Evolutionary conservation across 2,329 filamentous ascomycete genomes (phyloP).

Genomic region (Diaporthe sp.): DNA sequence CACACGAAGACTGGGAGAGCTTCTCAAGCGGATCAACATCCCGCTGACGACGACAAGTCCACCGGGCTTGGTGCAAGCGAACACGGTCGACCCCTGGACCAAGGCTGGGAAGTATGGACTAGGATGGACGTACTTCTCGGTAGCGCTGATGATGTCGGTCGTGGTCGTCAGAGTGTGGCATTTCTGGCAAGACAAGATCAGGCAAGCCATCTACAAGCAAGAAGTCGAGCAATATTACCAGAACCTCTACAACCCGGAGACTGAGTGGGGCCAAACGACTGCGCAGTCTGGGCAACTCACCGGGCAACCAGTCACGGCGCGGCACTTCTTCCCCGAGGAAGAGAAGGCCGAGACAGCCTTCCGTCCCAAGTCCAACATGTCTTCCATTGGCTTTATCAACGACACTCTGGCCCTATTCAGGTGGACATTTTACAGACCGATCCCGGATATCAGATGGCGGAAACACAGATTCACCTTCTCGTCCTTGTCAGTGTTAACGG

Average conservation of each 20-base stretch:
- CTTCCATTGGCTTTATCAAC: slow-evolving; percentile 81
- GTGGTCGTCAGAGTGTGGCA: slow-evolving; percentile 84
- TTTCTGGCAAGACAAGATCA: slow-evolving; percentile 93
- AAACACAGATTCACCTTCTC: slow-evolving; percentile 83
- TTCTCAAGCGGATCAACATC: slow-evolving; percentile 71
- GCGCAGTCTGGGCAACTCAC: slow-evolving; percentile 59
- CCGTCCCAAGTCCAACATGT: slow-evolving; percentile 79
- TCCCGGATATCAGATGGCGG: slow-evolving; percentile 79
- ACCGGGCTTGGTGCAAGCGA: slow-evolving; percentile 72
- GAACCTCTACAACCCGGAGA: slow-evolving; percentile 64
- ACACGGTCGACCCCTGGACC: slow-evolving; percentile 82
- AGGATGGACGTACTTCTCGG: slow-evolving; percentile 89
- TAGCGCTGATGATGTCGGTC: slow-evolving; percentile 78
- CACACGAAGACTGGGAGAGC: slow-evolving; percentile 51
- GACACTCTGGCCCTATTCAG: slow-evolving; percentile 85
- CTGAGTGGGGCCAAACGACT: slow-evolving; percentile 60
- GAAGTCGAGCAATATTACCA: slow-evolving; percentile 77
- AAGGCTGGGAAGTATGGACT: slow-evolving; percentile 87
- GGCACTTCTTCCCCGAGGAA: slow-evolving; percentile 82
- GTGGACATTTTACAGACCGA: slow-evolving; percentile 89
- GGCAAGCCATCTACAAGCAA: slow-evolving; percentile 89
- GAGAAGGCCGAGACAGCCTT: slow-evolving; percentile 69
- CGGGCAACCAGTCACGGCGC: slow-evolving; percentile 57
- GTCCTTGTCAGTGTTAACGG: slow-evolving; percentile 78
- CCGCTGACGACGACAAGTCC: slow-evolving; percentile 72